A percentile compares a stretch with the other conserved stretches of the same genome.
phyloP scores from a whole-genome alignment of 495 filamentous ascomycete species.

The Glonium stellatum region DNA sequence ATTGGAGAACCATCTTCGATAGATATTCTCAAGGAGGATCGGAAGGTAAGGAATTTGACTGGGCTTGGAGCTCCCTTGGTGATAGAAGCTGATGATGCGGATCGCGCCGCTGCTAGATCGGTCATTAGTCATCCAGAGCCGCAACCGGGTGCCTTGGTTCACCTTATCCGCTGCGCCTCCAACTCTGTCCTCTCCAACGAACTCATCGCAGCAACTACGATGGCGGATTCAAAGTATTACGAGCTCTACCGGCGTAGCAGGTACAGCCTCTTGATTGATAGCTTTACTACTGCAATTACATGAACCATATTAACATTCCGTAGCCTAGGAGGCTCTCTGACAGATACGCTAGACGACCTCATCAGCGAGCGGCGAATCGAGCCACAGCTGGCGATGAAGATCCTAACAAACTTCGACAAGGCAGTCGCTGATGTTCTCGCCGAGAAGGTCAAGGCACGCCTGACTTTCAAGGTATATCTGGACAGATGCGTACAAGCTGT shows the following conservation, averaged over 20 bases:
- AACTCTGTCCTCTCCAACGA: neutral
- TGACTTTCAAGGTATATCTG: constrained; percentile 81
- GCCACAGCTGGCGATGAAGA: constrained; percentile 97
- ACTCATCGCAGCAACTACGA: constrained; percentile 15
- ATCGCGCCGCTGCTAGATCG: constrained; percentile 4
- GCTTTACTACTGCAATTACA: neutral
- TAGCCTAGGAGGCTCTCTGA: constrained; percentile 86
- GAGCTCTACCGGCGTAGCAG: constrained; percentile 97
- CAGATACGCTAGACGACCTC: constrained; percentile 92
- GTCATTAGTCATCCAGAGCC: neutral
- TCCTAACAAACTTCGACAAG: constrained; percentile 86
- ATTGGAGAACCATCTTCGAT: constrained; percentile 42
- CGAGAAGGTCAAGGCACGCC: constrained; percentile 80
- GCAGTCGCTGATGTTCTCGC: constrained; percentile 79
- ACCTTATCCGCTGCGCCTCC: neutral
- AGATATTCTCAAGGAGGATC: constrained; percentile 2
- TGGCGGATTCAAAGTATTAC: constrained; percentile 55
- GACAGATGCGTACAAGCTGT: neutral
- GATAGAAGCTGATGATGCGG: constrained; percentile 15
- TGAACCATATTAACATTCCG: constrained; percentile 13
- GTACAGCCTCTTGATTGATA: constrained; percentile 44
- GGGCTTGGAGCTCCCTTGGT: constrained; percentile 10
- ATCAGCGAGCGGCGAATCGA: constrained; percentile 90
- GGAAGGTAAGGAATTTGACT: constrained; percentile 9
- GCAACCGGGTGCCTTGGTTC: no score